Evolutionary conservation across 768 basidiomycete species (phyloP).

Genomic region (Kwoniella shandongensis): DNA sequence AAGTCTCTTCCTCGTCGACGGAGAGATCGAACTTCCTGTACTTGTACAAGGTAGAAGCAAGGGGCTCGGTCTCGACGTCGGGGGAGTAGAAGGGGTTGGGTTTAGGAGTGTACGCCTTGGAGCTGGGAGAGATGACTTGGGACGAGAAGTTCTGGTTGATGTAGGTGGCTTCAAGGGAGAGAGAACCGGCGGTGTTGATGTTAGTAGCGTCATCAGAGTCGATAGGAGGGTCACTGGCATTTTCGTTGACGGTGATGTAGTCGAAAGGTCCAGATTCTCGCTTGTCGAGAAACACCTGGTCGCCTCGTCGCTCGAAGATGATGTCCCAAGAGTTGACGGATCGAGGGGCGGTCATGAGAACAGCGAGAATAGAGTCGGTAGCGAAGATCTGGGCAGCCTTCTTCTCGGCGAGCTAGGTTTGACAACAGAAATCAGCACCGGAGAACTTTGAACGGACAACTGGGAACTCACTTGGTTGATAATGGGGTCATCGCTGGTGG

Average conservation of each 20-base stretch:
- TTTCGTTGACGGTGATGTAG: conserved; percentile 97
- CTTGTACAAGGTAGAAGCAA: conserved; percentile 93
- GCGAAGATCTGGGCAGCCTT: conserved; percentile 79
- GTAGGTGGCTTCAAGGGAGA: conserved; percentile 96
- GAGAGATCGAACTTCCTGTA: conserved; percentile 94
- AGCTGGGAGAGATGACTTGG: conserved; percentile 81
- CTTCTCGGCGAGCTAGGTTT: conserved; percentile 70
- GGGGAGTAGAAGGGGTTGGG: conserved; percentile 90
- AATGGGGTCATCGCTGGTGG: conserved; percentile 95
- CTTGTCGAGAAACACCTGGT: conserved; percentile 94
- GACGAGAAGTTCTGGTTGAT: conserved; percentile 99
- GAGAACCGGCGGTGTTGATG: conserved; percentile 88
- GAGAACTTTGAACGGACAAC: not conserved
- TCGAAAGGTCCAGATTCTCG: conserved; percentile 89
- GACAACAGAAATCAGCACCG: conserved; percentile 6
- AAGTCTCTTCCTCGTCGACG: conserved; percentile 76
- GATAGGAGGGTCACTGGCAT: conserved; percentile 83
- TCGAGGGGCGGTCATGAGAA: conserved; percentile 92
- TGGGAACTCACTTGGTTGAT: conserved; percentile 73
- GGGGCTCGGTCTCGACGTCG: conserved; percentile 88
- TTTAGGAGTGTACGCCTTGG: conserved; percentile 71
- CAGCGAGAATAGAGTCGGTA: conserved; percentile 90
- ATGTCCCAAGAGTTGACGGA: conserved; percentile 99
- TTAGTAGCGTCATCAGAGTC: conserved; percentile 68
- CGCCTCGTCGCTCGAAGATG: conserved; percentile 87